Base-by-base conservation (phyloP, 306 rosid species). In the Fragaria iinumae region DNA sequence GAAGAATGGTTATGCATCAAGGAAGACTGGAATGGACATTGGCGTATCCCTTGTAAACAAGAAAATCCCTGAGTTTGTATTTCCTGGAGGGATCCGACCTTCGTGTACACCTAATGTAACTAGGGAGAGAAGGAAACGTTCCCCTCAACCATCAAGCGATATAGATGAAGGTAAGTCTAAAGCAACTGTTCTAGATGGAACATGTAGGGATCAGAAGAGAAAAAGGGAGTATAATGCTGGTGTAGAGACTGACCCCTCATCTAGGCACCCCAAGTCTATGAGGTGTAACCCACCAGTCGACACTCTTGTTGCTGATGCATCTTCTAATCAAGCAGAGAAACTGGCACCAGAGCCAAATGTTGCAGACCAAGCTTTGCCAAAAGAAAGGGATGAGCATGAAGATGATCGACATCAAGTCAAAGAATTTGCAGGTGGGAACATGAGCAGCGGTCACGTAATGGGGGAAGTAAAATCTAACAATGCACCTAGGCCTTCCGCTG, bases 1-100 rank as follows among this genome's bases (percentile, higher is more conserved):
- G 77, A 88, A 92, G 77, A 88, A 89, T 39, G 9, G 49, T 16
- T 92, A 89, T 82, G 70, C 84, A n/a, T 29, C 68, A 41, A 75
- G 87, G 93, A 88, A 88, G 90, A 87, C 80, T 32, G 97, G 97
- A 80, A 95, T 92, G 98, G 84, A 81, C 67, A 95, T 95, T 66
- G 80, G 27, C 27, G 92, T 95, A 71, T 78, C 85, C 25, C 97
- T 90, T 84, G 93, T 92, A 67, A 95, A 29, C 32, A 29, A 88
- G 63, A 79, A 21, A 76, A 86, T 95, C 78, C 97, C 97, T 32
- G 83, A 23, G 81, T 90, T 87, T 73, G 89, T 92, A 70, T 95
- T 92, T 74, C 91, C 98, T 65, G 89, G 88, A 39, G 97, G 92
- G 29, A 76, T 83, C 76, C 89, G 98, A 44, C 95, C 92, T 71